Evolutionary conservation across 768 basidiomycete species (phyloP), one percentile per base, ranked within the genome.

Genomic region (Polyporus arcularius): DNA sequence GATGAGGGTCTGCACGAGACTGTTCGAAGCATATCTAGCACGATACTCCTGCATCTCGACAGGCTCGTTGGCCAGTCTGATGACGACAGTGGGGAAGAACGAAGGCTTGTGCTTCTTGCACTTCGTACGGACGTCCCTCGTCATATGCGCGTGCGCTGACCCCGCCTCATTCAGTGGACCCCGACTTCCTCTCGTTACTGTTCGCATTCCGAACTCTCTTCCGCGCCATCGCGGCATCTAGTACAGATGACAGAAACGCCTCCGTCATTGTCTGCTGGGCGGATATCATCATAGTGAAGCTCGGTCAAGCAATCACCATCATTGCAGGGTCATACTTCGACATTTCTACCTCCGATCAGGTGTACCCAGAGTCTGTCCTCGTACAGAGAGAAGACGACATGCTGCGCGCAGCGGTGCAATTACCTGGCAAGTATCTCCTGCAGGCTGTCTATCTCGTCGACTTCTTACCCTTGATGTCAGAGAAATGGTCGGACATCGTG

Each of bases 351-450:
- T 62, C 62, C 3, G 50, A 59, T 4, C 18, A n/a, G 4, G 4
- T 26, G 11, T 42, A 35, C 5, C 62, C 62, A n/a, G 48, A 45
- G 11, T 57, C 70, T 70, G 57, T 78, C 60, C 60, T 68, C 78
- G 67, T 71, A 60, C 82, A 82, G 54, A 75, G 75, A 57, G 78
- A 82, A 42, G 78, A 84, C 16, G 82, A 85, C 59, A 73, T 72
- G 56, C 68, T 90, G 32, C 78, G 79, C 42, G 88, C 87, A 42
- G 85, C 87, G 4, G 74, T 80, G 26, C 89, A 91, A 64, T 73
- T 92, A n/a, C 90, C 90, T 60, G 80, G 89, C 86, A 71, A 61
- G 66, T 14, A 52, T 31, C 35, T 35, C 21, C 8, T 45, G 3
- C 12, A 21, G 26, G 7, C 41, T 30, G 5, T 53, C 10, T 28